Conservation (phyloP, 2,329 filamentous ascomycete species). For the Trichophyton equinum region DNA sequence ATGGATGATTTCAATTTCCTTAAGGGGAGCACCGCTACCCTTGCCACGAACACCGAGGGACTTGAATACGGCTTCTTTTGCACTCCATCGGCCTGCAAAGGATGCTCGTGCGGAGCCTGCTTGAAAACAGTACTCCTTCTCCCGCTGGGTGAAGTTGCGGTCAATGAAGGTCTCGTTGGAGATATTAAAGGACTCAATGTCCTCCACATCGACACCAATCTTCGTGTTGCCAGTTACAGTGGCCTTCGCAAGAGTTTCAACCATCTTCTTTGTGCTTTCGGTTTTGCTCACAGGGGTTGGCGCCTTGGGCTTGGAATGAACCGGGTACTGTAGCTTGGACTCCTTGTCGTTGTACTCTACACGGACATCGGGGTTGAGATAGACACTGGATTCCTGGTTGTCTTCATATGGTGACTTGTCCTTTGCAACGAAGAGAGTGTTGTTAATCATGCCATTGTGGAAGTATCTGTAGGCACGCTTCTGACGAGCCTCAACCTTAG, state of each 20-base stretch:
- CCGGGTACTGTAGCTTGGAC: constrained; percentile 59
- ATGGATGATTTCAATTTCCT: constrained; percentile 84
- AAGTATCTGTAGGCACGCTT: constrained; percentile 99
- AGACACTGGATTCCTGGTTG: constrained; percentile 70
- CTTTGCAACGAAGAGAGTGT: constrained; percentile 95
- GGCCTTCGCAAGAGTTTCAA: constrained; percentile 63
- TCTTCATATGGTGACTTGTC: constrained; percentile 79
- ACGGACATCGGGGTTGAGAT: constrained; percentile 86
- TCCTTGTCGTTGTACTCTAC: constrained; percentile 80
- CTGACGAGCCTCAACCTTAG: constrained; percentile 82
- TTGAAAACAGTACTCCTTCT: constrained; percentile 76
- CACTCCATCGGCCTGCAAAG: constrained; percentile 91
- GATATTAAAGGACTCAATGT: constrained; percentile 75
- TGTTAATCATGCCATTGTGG: constrained; percentile 97
- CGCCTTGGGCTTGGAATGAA: constrained; percentile 52
- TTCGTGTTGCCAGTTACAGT: constrained; percentile 54
- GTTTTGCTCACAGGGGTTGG: constrained; percentile 37
- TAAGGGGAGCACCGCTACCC: constrained; percentile 78
- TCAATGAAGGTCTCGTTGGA: constrained; percentile 88
- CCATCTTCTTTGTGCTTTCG: constrained; percentile 58
- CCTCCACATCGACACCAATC: constrained; percentile 89
- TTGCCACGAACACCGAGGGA: constrained; percentile 74
- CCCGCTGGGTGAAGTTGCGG: constrained; percentile 79
- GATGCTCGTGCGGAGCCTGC: constrained; percentile 72
- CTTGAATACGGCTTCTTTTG: constrained; percentile 98